Evolutionary conservation across 228 moss, liverwort and hornwort species (phyloP).

Genomic region (Sphagnum fallax): DNA sequence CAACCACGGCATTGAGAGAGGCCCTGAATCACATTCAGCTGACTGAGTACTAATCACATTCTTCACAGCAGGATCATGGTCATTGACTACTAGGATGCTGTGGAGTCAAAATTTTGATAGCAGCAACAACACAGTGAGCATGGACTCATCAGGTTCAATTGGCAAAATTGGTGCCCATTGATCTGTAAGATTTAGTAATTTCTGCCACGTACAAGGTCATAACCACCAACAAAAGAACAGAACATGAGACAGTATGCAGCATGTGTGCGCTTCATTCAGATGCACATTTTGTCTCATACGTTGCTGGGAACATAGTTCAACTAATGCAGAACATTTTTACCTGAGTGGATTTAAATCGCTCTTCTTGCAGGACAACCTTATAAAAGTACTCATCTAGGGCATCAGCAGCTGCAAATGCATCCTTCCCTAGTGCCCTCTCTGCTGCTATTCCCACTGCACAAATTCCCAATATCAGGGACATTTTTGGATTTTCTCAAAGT

Average conservation of each 20-base stretch:
- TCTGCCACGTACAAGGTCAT: conserved; percentile 44
- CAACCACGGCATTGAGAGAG: conserved; percentile 63
- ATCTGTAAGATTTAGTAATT: conserved; percentile 76
- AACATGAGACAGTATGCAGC: background rate
- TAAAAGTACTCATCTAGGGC: conserved; percentile 62
- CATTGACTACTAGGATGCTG: conserved; percentile 73
- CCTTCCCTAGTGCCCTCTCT: conserved; percentile 40
- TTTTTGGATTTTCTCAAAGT: too few relatives aligned
- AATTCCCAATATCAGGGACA: background rate
- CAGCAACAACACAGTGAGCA: conserved; percentile 75
- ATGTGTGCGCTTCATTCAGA: background rate
- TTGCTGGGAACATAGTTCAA: background rate
- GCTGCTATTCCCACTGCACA: conserved; percentile 52
- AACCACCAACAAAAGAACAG: background rate
- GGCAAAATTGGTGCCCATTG: conserved; percentile 79
- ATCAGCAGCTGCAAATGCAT: conserved; percentile 37
- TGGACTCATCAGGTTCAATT: conserved; percentile 62
- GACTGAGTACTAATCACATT: conserved; percentile 74
- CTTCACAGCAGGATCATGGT: conserved; percentile 57
- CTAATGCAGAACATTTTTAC: conserved; percentile 12
- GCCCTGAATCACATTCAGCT: conserved; percentile 60
- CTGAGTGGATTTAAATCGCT: conserved; percentile 69
- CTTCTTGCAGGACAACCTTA: conserved; percentile 61
- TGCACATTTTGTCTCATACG: too few relatives aligned
- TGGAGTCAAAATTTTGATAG: conserved; percentile 73